Evolutionary conservation across 78 protist species (phyloP).

Genomic region (Polysphondylium violaceum): DNA sequence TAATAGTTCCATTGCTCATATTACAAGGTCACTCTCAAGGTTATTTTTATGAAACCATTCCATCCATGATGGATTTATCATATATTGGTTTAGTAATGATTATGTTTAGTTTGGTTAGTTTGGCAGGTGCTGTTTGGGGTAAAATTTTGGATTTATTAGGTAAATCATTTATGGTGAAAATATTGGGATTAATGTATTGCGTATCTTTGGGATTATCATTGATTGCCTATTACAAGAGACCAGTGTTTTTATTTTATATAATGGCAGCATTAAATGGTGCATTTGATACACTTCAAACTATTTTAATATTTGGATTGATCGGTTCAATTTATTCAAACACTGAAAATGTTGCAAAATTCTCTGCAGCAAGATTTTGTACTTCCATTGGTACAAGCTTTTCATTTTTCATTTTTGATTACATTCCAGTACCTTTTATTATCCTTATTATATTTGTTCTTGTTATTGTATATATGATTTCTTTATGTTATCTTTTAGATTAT

Average conservation of each 20-base stretch:
- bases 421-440: too few relatives aligned
- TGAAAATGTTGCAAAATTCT: conserved; percentile 32
- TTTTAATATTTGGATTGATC: neutral
- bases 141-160: conserved; percentile 20
- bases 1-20: conserved; percentile 14
- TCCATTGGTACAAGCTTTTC: neutral
- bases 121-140: conserved; percentile 33
- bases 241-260: conserved; percentile 11
- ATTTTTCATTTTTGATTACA: conserved; percentile 9
- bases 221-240: neutral
- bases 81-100: conserved; percentile 32
- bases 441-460: too few relatives aligned
- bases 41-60: conserved; percentile 33
- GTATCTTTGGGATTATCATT: neutral
- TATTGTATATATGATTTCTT: too few relatives aligned
- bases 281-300: conserved; percentile 48
- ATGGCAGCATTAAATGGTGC: neutral
- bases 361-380: conserved; percentile 19
- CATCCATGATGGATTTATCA: conserved; percentile 3
- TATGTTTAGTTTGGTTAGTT: conserved; percentile 21
- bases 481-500: too few relatives aligned
- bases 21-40: conserved; percentile 72
- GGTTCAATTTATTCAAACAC: conserved; percentile 14
- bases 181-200: neutral
- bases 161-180: neutral